Conservation (phyloP, 257 asterid species). For the Solanum sitiens region DNA sequence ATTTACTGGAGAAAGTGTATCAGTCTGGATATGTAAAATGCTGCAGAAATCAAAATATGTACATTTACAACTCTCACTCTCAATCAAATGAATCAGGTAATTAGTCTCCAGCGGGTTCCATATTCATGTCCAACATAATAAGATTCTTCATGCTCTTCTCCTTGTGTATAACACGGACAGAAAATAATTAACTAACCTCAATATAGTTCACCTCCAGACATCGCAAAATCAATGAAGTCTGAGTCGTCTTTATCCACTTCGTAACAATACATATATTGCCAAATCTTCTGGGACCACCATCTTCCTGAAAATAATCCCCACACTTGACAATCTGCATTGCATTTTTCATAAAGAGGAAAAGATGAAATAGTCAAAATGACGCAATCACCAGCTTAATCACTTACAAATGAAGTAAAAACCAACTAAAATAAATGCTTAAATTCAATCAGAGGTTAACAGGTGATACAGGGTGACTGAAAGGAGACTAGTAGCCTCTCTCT, state of each 20-base stretch:
- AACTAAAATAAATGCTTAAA: background rate
- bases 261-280: conserved; percentile 75
- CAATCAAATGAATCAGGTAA: background rate
- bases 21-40: background rate
- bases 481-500: background rate
- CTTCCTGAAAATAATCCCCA: conserved; percentile 92
- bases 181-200: conserved; percentile 47
- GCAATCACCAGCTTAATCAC: background rate
- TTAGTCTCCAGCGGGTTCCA: background rate
- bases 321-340: conserved; percentile 71
- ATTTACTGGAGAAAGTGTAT: background rate
- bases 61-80: background rate
- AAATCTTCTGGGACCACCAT: conserved; percentile 78
- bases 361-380: background rate
- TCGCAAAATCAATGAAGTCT: conserved; percentile 54
- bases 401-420: background rate
- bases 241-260: conserved; percentile 52
- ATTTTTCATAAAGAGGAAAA: background rate
- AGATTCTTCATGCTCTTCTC: background rate
- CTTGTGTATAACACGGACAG: background rate
- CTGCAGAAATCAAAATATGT: background rate
- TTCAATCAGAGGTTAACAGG: background rate
- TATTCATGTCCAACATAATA: background rate
- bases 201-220: conserved; percentile 77
- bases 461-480: background rate